Base-by-base conservation (phyloP, 306 rosid genomes). In the Herpetospermum pedunculosum region DNA sequence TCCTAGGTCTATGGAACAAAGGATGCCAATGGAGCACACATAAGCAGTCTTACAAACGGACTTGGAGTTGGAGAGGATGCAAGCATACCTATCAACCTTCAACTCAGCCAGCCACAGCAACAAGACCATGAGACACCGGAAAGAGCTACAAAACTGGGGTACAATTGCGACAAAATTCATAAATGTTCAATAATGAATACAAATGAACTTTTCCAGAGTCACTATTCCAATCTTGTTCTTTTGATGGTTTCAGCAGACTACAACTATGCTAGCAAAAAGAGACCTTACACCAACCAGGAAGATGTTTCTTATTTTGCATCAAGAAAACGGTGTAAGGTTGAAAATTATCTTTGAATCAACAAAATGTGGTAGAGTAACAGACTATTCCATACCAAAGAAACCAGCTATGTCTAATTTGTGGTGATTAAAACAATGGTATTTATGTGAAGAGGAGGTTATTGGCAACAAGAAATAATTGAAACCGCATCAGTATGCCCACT, bases 1-100 rank as follows among this genome's bases (percentile, higher is more conserved):
- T 80, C 77, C 83, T 87, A 93, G 98, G 92, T 84, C 58, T 79
- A 89, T 70, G 96, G 90, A 88, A 85, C 89, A 76, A 89, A 87
- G 71, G 83, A 85, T 34, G 83, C 37, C 18, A 78, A 75, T 60
- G 86, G 65, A 76, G 78, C 86, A 74, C 83, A 81, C 70, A 82
- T 77, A 80, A 76, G 72, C 72, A 72, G 76, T 57, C 78, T 83
- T 70, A 77, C 83, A 70, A 79, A 83, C 76, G 85, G 84, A 80
- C 84, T 74, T 47, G 75, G 80, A 69, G 78, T 82, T 44, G 82
- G 78, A 82, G 90, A 90, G 71, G 89, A 86, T 79, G 77, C 87
- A 46, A 77, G 83, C 26, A 83, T 77, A 16, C 88, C 94, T 4
- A 91, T 93, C 76, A 81, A 80, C 78, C 96, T 93, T 88, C 97